These are phyloP conservation scores for Apophysomyces trapeziformis DNA, from an alignment of 371 early-diverging fungal genomes.

Conservation along the genomic window DNA sequence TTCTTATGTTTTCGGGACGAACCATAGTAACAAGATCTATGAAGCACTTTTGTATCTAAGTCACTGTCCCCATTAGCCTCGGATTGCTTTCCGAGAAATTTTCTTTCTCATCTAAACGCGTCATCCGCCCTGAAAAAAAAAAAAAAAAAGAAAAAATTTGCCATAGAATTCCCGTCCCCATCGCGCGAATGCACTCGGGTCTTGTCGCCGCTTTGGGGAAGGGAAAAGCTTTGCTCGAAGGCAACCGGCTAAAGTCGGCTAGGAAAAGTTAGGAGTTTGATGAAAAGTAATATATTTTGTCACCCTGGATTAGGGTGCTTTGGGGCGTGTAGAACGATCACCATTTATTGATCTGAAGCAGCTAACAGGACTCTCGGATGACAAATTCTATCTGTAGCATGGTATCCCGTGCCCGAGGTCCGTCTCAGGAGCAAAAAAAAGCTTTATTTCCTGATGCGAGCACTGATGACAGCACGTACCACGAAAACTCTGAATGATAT, in stretches of 20 bases:
- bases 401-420: neutral
- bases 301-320: neutral
- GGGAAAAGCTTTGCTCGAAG: neutral
- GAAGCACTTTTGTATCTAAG: neutral
- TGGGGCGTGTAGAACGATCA: neutral
- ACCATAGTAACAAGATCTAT: neutral
- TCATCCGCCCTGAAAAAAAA: neutral
- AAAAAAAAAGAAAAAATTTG: neutral
- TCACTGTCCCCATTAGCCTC: neutral
- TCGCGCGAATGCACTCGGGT: conserved; percentile 3
- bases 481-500: neutral
- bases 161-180: neutral
- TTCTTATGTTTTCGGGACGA: neutral
- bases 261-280: neutral
- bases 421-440: neutral
- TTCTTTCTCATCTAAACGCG: neutral
- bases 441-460: neutral
- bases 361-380: conserved; percentile 4
- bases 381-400: neutral
- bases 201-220: conserved; percentile 1
- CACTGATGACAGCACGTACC: conserved; percentile 9
- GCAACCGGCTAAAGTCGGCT: neutral
- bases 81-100: too few species aligned
- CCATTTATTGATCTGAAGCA: neutral
- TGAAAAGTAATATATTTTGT: neutral